Evolutionary conservation across 352 stramenopile genomes (phyloP).

Genomic region (Phytophthora fragariae): DNA sequence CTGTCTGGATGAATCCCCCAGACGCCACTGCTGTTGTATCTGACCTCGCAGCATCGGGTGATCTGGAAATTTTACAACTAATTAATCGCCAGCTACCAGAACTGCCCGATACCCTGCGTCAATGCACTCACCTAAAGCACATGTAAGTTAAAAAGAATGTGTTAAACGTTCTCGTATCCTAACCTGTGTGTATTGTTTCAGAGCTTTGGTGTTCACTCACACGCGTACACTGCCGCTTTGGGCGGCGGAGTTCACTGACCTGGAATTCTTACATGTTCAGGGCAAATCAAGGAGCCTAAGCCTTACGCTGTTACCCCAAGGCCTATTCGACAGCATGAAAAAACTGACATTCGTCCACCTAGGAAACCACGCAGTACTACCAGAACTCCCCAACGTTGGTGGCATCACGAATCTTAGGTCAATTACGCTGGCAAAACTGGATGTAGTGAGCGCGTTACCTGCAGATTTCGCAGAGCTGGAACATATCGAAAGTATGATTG

Average conservation of each 20-base stretch:
- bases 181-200: slow-evolving; percentile 7
- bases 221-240: slow-evolving; percentile 36
- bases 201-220: slow-evolving; percentile 42
- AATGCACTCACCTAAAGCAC: slow-evolving; percentile 42
- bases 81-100: slow-evolving; percentile 38
- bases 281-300: slow-evolving; percentile 30
- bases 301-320: slow-evolving; percentile 29
- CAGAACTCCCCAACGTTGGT: slow-evolving; percentile 28
- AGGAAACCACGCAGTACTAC: slow-evolving; percentile 25
- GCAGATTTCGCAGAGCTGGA: slow-evolving; percentile 29
- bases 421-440: slow-evolving; percentile 36
- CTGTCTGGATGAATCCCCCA: slow-evolving; percentile 28
- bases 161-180: not conserved
- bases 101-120: slow-evolving; percentile 31
- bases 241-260: slow-evolving; percentile 34
- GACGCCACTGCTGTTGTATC: slow-evolving; percentile 29
- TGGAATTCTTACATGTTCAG: slow-evolving; percentile 53
- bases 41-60: slow-evolving; percentile 37
- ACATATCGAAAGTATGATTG: slow-evolving; percentile 36
- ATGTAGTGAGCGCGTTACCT: slow-evolving; percentile 23
- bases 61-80: slow-evolving; percentile 44
- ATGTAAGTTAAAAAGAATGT: slow-evolving; percentile 33
- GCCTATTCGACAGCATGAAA: slow-evolving; percentile 41
- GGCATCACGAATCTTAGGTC: slow-evolving; percentile 37
- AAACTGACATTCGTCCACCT: slow-evolving; percentile 46